Evolutionary conservation across 148 eudicot species (phyloP).

Genomic region (Bassia scoparia): DNA sequence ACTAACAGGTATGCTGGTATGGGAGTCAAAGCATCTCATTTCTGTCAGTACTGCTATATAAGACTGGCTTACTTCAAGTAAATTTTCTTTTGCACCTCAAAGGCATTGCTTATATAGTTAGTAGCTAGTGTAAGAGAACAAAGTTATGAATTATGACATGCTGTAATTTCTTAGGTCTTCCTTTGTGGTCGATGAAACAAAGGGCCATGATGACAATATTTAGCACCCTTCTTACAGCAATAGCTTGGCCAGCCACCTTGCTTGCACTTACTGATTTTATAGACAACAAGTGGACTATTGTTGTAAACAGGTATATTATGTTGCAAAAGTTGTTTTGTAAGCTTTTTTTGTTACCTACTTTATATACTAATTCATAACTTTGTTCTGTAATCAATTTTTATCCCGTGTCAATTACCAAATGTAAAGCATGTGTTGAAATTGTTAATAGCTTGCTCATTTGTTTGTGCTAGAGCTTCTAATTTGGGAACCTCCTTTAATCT

Average conservation of each 20-base stretch:
- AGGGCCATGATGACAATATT: conserved; percentile 98
- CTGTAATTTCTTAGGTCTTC: conserved; percentile 48
- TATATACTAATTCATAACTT: no score
- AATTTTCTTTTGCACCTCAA: conserved; percentile 18
- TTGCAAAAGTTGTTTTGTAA: no score
- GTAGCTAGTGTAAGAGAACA: not conserved
- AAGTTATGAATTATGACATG: conserved; percentile 16
- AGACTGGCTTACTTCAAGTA: conserved; percentile 97
- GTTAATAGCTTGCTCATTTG: not conserved
- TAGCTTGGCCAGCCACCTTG: conserved; percentile 96
- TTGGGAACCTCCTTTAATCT: no score
- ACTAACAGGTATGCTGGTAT: conserved; percentile 96
- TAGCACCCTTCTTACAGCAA: conserved; percentile 66
- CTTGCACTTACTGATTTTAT: conserved; percentile 74
- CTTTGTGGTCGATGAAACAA: conserved; percentile 75
- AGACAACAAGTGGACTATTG: conserved; percentile 98
- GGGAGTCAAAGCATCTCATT: conserved; percentile 95
- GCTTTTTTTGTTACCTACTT: no score
- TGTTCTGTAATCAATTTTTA: no score
- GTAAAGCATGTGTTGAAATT: not conserved
- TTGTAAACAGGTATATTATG: conserved; percentile 72
- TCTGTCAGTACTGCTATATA: conserved; percentile 97
- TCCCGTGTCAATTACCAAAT: no score
- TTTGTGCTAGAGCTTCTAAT: not conserved
- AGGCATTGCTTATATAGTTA: conserved; percentile 3